Evolutionary conservation across 192 early-diverging fungal species (phyloP), one percentile per base, ranked within the genome.

Genomic region (Linnemannia exigua): DNA sequence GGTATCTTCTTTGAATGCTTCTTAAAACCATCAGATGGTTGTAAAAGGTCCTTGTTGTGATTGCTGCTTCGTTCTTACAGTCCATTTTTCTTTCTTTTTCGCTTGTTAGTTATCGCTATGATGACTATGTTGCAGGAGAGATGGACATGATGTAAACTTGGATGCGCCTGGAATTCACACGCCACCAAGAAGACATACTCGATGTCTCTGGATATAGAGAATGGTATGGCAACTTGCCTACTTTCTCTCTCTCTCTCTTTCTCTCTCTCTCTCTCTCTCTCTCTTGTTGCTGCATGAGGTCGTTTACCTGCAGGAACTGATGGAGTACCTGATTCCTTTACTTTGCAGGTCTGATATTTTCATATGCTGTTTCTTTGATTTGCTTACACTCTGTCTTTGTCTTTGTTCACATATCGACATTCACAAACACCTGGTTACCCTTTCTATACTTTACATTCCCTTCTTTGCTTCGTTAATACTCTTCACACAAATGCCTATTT

Each of bases 81-180:
- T 25, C 35, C 44, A 35, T 54, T 70, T 22, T 35, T 6, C 19
- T 1, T n/a, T 33, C 8, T n/a, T 68, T 67, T 25, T 37, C 31
- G 0, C 19, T 61, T 41, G 1, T 1, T 85, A 86, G 84, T 8
- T 44, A 80, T 54, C 77, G 84, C 72, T 79, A 86, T 48, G 84
- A 86, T 15, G 84, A 86, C 58, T 86, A 76, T 47, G 79, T 86
- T 33, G 79, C 67, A 1, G 74, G 78, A 79, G 84, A 86, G 63
- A 86, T 86, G 84, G 84, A 86, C 33, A 79, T 86, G 83, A 22
- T 77, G 52, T 86, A 50, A 86, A 73, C 63, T 36, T 33, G 58
- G 28, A n/a, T 3, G 11, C 1, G 25, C 58, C 58, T 15, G 11
- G 28, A 63, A 31, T n/a, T n/a, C 28, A 63, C 58, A 14, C 28